Percentiles rank a stretch among this genome's conserved stretches.
phyloP scores from a whole-genome alignment of 257 asterid genomes.

The Nicotiana undulata region DNA sequence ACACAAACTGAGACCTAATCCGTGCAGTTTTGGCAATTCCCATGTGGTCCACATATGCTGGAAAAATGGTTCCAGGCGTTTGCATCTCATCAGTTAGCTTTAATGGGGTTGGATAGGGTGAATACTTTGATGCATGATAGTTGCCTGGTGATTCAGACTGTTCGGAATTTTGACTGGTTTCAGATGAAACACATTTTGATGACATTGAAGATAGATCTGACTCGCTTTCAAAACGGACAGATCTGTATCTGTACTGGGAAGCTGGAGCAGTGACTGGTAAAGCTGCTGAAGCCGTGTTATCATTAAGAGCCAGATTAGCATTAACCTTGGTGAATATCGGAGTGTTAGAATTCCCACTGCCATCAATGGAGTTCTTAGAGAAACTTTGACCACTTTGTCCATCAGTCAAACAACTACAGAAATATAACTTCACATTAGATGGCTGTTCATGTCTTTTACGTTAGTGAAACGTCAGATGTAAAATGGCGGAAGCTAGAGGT shows the following conservation, averaged over 20 bases:
- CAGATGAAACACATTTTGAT: slow-evolving; percentile 38
- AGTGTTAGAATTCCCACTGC: slow-evolving; percentile 2
- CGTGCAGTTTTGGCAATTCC: slow-evolving; percentile 39
- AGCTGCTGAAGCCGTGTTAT: slow-evolving; percentile 23
- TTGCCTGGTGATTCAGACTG: slow-evolving; percentile 28
- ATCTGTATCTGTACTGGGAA: slow-evolving; percentile 28
- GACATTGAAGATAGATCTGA: slow-evolving; percentile 21
- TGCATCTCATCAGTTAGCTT: slow-evolving; percentile 79
- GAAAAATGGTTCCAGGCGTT: slow-evolving; percentile 85
- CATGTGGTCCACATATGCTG: slow-evolving; percentile 36
- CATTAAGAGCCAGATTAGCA: slow-evolving; percentile 5
- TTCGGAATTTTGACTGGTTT: slow-evolving; percentile 26
- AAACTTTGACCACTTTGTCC: slow-evolving; percentile 27
- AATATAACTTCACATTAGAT: not conserved
- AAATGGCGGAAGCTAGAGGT: not conserved
- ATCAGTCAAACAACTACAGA: slow-evolving; percentile 48
- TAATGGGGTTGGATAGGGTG: slow-evolving; percentile 75
- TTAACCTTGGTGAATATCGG: not conserved
- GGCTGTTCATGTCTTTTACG: not conserved
- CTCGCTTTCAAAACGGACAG: slow-evolving; percentile 29
- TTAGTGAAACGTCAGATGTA: not conserved
- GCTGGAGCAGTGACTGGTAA: slow-evolving; percentile 30
- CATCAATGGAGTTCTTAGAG: slow-evolving; percentile 26
- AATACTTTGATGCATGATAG: slow-evolving; percentile 23
- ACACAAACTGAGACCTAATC: slow-evolving; percentile 64